Evolutionary conservation across 73 alveolate species (phyloP), one percentile per base, ranked within the genome.

Genomic region (Tetrahymena borealis): DNA sequence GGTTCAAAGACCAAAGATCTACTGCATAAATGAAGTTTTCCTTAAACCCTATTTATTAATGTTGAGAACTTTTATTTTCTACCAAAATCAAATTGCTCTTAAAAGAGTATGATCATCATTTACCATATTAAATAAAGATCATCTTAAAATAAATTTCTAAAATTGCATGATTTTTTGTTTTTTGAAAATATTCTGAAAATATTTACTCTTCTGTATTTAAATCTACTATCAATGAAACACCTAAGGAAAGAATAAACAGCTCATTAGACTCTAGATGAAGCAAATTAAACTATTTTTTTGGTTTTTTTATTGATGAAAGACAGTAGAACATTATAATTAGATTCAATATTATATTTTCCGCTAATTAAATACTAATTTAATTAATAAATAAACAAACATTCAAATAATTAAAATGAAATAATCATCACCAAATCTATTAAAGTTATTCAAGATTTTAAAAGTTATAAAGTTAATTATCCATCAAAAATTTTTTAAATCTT

Each of bases 1-100:
- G 97, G 97, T 90, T 94, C 96, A 90, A 94, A 94, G 28, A 94
- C 94, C 11, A 94, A 36, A 20, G 96, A 94, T 18, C 97, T 39
- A 28, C 96, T 79, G 39, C 96, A 93, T 85, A 94, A 91, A 93
- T 94, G 97, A 33, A 94, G 93, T 33, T 94, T 94, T 39, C 96
- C 96, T 60, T 90, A 60, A 11, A 79, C 90, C 43, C 95, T 91
- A 24, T 13, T 16, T 24, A 3, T 40, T 28, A 18, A 32, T 18
- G n/a, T n/a, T n/a, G n/a, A n/a, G n/a, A n/a, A n/a, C n/a, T n/a
- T n/a, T n/a, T n/a, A n/a, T n/a, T n/a, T n/a, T n/a, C n/a, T n/a
- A n/a, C n/a, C n/a, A n/a, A n/a, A n/a, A n/a, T n/a, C n/a, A n/a
- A n/a, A n/a, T n/a, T n/a, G n/a, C n/a, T n/a, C n/a, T n/a, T n/a